A percentile compares a stretch with the other conserved stretches of the same genome.
Conservation (phyloP, 2,329 filamentous ascomycete genomes). For the Lecanicillium sp. region DNA sequence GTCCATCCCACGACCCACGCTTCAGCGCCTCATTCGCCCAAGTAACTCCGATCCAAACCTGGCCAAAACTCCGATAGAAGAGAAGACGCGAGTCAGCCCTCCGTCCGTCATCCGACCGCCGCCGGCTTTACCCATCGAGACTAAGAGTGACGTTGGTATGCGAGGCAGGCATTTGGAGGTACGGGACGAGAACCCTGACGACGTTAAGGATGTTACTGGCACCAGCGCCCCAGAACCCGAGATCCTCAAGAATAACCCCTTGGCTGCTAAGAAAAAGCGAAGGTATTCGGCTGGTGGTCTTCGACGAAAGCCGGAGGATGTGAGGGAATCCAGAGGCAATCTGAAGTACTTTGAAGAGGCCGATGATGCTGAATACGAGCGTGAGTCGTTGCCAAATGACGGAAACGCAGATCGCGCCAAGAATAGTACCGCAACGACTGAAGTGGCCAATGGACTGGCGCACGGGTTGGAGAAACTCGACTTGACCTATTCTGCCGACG, state of each 20-base stretch:
- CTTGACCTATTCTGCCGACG: conserved; percentile 27
- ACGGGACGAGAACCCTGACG: conserved; percentile 27
- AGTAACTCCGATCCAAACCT: conserved; percentile 38
- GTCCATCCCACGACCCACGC: conserved; percentile 47
- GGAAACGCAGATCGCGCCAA: conserved; percentile 7
- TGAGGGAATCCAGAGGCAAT: conserved; percentile 62
- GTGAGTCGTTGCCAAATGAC: conserved; percentile 5
- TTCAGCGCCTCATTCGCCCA: conserved; percentile 37
- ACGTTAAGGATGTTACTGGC: conserved; percentile 49
- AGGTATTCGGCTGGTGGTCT: conserved; percentile 85
- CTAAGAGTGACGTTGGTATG: conserved; percentile 24
- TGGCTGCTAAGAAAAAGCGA: conserved; percentile 46
- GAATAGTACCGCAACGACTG: conserved; percentile 4
- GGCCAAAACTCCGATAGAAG: conserved; percentile 8
- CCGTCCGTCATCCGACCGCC: conserved; percentile 1
- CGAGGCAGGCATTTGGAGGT: conserved; percentile 12
- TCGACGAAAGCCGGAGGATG: conserved; percentile 63
- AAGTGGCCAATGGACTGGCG: conserved; percentile 10
- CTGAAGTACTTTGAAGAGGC: conserved; percentile 90
- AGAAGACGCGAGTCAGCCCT: conserved; percentile 1
- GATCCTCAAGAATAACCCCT: conserved; percentile 35
- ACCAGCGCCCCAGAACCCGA: conserved; percentile 59
- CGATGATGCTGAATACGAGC: conserved; percentile 55
- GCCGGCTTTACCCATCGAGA: conserved; percentile 13
- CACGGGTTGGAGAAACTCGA: conserved; percentile 7